These are phyloP conservation scores for Nakazawaea laoshanensis DNA, from an alignment of 805 yeast species.

Conservation along the genomic window DNA sequence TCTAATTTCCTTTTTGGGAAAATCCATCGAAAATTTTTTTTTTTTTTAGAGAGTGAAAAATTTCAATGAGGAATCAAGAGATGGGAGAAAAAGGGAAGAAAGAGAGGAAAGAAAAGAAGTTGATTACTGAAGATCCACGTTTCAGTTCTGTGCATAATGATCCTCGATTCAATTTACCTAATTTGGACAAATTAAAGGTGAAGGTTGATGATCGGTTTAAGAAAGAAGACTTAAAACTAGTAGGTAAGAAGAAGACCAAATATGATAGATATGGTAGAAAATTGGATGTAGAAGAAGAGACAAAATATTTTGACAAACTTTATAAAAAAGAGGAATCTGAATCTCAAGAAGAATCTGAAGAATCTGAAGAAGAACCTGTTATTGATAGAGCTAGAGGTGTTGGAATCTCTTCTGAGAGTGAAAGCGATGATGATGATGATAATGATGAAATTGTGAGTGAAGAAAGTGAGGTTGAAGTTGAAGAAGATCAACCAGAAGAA, in stretches of 20 bases:
- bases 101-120: slow-evolving; percentile 12
- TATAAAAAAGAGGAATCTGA: slow-evolving; percentile 35
- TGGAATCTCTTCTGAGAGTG: slow-evolving; percentile 34
- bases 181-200: slow-evolving; percentile 58
- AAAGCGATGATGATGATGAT: slow-evolving; percentile 30
- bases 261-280: slow-evolving; percentile 88
- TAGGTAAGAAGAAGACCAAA: slow-evolving; percentile 53
- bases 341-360: slow-evolving; percentile 14
- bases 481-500: slow-evolving; percentile 58
- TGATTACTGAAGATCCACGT: slow-evolving; percentile 59
- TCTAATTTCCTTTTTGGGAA: background rate
- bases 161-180: slow-evolving; percentile 80
- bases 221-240: slow-evolving; percentile 49
- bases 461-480: slow-evolving; percentile 48
- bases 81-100: slow-evolving; percentile 11
- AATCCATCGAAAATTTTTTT: background rate
- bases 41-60: background rate
- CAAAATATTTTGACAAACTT: slow-evolving; percentile 53
- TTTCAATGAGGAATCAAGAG: slow-evolving; percentile 5
- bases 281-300: slow-evolving; percentile 29
- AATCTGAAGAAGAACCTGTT: slow-evolving; percentile 11
- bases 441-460: slow-evolving; percentile 21
- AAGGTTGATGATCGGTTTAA: slow-evolving; percentile 80
- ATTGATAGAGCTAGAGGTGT: slow-evolving; percentile 66
- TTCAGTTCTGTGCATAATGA: slow-evolving; percentile 75